Percentiles rank a stretch among this genome's conserved stretches.
phyloP scores from a whole-genome alignment of 768 basidiomycete species.

The Gloeophyllum trabeum region DNA sequence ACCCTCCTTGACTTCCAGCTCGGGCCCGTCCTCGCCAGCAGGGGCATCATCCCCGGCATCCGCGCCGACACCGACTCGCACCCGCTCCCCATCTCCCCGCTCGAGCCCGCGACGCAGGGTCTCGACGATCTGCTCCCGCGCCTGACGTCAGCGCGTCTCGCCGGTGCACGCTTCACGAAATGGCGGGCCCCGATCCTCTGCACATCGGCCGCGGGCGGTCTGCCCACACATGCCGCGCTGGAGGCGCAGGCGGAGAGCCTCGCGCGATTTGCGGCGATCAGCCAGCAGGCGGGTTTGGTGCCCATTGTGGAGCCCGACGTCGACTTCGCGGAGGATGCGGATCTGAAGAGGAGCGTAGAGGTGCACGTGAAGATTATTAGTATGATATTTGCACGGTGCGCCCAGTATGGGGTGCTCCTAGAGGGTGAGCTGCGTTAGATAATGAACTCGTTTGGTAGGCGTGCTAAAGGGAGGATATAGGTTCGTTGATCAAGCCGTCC shows the following conservation, averaged over 20 bases:
- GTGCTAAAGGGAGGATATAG: constrained; percentile 13
- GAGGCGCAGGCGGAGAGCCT: constrained; percentile 36
- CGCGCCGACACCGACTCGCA: constrained; percentile 39
- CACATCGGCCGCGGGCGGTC: constrained; percentile 19
- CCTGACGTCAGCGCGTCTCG: constrained; percentile 29
- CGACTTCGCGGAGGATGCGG: constrained; percentile 36
- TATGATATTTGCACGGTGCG: constrained; percentile 33
- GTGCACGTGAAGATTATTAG: constrained; percentile 34
- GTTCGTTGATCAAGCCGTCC: constrained; percentile 38
- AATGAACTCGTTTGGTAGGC: neutral
- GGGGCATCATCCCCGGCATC: constrained; percentile 37
- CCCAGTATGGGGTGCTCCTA: constrained; percentile 32
- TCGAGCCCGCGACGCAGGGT: constrained; percentile 38
- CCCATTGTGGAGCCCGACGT: constrained; percentile 44
- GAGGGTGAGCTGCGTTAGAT: constrained; percentile 26
- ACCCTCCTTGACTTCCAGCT: constrained; percentile 38
- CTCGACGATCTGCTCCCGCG: constrained; percentile 32
- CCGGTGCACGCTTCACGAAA: constrained; percentile 38
- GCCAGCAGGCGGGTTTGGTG: constrained; percentile 39
- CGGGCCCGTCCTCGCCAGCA: constrained; percentile 27
- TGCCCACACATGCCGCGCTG: constrained; percentile 28
- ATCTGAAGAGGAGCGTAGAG: constrained; percentile 30
- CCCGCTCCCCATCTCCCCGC: constrained; percentile 29
- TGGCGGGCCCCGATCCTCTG: constrained; percentile 40
- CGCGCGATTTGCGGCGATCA: constrained; percentile 36